Evolutionary conservation across 805 yeast species (phyloP).

Genomic region (Blastobotrys mokoenaii): DNA sequence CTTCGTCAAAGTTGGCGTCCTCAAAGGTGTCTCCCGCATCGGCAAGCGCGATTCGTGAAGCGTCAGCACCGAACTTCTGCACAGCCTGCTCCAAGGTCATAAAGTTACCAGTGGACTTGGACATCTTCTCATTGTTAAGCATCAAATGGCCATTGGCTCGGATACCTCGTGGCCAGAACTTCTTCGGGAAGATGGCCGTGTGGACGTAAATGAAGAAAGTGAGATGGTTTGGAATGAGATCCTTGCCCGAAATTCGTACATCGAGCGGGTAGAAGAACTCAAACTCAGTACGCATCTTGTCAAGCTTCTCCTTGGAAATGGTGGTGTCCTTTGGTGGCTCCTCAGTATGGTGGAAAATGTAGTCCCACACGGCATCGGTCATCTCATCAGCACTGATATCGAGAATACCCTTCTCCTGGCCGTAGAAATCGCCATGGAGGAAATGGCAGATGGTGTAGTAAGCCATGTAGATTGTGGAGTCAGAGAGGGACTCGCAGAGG

Average conservation of each 20-base stretch:
- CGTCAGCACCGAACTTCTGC: conserved; percentile 93
- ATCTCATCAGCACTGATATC: conserved; percentile 71
- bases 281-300: conserved; percentile 80
- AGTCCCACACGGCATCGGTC: conserved; percentile 92
- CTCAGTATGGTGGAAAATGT: conserved; percentile 69
- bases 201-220: conserved; percentile 92
- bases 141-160: conserved; percentile 93
- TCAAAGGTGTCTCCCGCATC: conserved; percentile 98
- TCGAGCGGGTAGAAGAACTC: conserved; percentile 96
- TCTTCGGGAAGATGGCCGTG: conserved; percentile 85
- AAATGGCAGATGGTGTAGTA: conserved; percentile 85
- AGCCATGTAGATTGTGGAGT: conserved; percentile 92
- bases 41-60: conserved; percentile 92
- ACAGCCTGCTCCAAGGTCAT: conserved; percentile 80
- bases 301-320: conserved; percentile 60
- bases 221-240: conserved; percentile 92
- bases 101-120: conserved; percentile 96
- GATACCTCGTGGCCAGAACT: conserved; percentile 88
- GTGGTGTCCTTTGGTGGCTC: conserved; percentile 37
- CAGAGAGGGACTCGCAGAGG: conserved; percentile 89
- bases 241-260: conserved; percentile 88
- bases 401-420: conserved; percentile 63
- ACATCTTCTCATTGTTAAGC: conserved; percentile 95
- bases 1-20: conserved; percentile 96
- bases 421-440: conserved; percentile 80